Percentiles rank a stretch among this genome's conserved stretches.
Evolutionary conservation across 208 protist species (phyloP).

Genomic region (Leishmania mexicana): DNA sequence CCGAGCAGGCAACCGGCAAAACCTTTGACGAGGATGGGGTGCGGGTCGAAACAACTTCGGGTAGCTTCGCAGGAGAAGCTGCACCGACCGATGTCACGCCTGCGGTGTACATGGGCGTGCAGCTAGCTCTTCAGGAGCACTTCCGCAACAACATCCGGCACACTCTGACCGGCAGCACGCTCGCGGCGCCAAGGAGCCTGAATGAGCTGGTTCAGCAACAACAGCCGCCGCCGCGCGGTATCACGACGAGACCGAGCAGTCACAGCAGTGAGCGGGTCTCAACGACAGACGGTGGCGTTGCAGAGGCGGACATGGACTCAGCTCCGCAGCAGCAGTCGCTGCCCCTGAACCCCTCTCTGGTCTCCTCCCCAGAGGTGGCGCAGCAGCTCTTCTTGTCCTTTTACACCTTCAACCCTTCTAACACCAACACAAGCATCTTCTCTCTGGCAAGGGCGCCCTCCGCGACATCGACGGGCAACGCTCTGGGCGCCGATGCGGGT

Average conservation of each 20-base stretch:
- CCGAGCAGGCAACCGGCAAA: not conserved
- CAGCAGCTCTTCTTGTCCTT: slow-evolving; percentile 6
- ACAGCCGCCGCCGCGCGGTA: not conserved
- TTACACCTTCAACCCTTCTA: not conserved
- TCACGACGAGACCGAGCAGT: slow-evolving; percentile 6
- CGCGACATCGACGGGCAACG: slow-evolving; percentile 1
- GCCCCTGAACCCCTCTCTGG: not conserved
- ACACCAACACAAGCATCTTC: slow-evolving; percentile 8
- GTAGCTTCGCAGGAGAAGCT: slow-evolving; percentile 2
- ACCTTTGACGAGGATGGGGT: not conserved
- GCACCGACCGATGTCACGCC: slow-evolving; percentile 10
- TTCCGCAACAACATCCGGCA: slow-evolving; percentile 30
- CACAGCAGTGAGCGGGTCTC: not conserved
- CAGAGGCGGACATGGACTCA: not conserved
- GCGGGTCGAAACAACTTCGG: not conserved
- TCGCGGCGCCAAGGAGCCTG: slow-evolving; percentile 2
- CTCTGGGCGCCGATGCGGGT: slow-evolving; percentile 6
- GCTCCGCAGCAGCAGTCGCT: slow-evolving; percentile 8
- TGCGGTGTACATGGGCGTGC: slow-evolving; percentile 27
- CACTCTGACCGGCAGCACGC: slow-evolving; percentile 13
- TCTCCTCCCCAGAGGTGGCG: not conserved
- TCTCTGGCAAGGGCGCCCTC: not conserved
- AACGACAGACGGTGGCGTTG: not conserved
- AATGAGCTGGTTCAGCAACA: slow-evolving; percentile 9
- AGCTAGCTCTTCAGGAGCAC: slow-evolving; percentile 30